These are phyloP conservation scores for Metschnikowia continentalis DNA, from an alignment of 805 yeast genomes.

Conservation along the genomic window DNA sequence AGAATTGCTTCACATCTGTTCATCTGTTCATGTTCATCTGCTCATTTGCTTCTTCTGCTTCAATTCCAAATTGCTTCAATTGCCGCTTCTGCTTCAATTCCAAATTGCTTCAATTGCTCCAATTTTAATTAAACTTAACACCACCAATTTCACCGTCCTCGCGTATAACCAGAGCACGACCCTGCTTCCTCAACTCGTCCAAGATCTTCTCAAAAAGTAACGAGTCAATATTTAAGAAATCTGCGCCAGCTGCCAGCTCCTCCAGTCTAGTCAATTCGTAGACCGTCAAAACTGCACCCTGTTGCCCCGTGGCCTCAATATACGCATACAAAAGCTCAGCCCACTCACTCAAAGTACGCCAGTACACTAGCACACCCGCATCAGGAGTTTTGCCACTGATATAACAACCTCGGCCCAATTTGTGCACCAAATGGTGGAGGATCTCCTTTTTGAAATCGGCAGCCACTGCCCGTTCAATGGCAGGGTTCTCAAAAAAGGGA, in stretches of 20 bases:
- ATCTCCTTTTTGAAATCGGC: constrained; percentile 54
- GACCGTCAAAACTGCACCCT: constrained; percentile 70
- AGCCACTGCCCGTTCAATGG: constrained; percentile 50
- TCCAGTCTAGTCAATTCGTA: constrained; percentile 64
- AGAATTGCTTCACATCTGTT: too few relatives aligned
- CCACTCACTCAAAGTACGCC: constrained; percentile 54
- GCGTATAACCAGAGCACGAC: constrained; percentile 69
- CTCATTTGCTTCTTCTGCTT: too few relatives aligned
- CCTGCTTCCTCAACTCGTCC: constrained; percentile 56
- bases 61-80: too few relatives aligned
- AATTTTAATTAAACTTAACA: constrained; percentile 55
- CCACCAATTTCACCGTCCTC: constrained; percentile 67
- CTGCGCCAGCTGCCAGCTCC: constrained; percentile 52
- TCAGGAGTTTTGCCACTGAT: constrained; percentile 47
- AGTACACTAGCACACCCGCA: constrained; percentile 62
- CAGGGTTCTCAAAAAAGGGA: constrained; percentile 47
- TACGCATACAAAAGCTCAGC: constrained; percentile 29
- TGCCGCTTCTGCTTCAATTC: too few relatives aligned
- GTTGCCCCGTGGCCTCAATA: constrained; percentile 70
- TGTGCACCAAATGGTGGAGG: constrained; percentile 50
- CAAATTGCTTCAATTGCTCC: too few relatives aligned
- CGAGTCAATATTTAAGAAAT: constrained; percentile 61
- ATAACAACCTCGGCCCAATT: constrained; percentile 53
- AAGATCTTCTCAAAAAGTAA: constrained; percentile 51
- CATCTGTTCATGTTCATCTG: too few relatives aligned